These are phyloP conservation scores for Ammopiptanthus mongolicus DNA, from an alignment of 306 rosid genomes.

Conservation along the genomic window DNA sequence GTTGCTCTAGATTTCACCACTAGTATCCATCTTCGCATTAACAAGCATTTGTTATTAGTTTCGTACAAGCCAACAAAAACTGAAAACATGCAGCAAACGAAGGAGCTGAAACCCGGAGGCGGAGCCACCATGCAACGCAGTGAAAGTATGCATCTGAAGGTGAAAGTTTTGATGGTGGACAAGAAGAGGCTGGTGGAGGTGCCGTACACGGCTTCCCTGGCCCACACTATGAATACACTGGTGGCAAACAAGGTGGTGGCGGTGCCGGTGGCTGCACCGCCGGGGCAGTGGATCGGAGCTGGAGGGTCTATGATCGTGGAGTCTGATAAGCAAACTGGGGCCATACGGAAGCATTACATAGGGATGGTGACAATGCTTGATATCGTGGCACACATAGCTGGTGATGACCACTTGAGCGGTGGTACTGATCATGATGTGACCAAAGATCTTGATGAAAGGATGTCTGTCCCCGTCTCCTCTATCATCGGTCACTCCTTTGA, in stretches of 20 bases:
- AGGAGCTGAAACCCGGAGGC: background rate
- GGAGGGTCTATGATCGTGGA: slow-evolving; percentile 90
- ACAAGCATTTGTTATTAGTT: background rate
- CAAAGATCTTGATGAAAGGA: slow-evolving; percentile 54
- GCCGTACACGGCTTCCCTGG: slow-evolving; percentile 78
- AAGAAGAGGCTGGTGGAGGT: slow-evolving; percentile 77
- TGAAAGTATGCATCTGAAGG: slow-evolving; percentile 27
- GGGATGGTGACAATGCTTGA: slow-evolving; percentile 95
- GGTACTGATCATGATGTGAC: slow-evolving; percentile 13
- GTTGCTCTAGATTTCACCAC: background rate
- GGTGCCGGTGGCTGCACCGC: slow-evolving; percentile 87
- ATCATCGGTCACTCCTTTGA: slow-evolving; percentile 70
- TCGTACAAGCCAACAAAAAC: background rate
- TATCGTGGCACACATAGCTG: slow-evolving; percentile 72
- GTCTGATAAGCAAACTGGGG: slow-evolving; percentile 65
- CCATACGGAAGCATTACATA: slow-evolving; percentile 63
- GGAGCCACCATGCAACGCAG: slow-evolving; percentile 21
- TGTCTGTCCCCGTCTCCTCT: slow-evolving; percentile 60
- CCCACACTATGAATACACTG: slow-evolving; percentile 63
- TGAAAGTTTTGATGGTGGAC: slow-evolving; percentile 52
- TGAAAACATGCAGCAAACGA: slow-evolving; percentile 32
- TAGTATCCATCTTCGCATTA: background rate
- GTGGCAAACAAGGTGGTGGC: slow-evolving; percentile 75
- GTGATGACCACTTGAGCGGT: slow-evolving; percentile 41
- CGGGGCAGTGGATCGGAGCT: slow-evolving; percentile 93